Base-by-base conservation (phyloP, 1,139 yeast species). In the Candida sanyaensis region DNA sequence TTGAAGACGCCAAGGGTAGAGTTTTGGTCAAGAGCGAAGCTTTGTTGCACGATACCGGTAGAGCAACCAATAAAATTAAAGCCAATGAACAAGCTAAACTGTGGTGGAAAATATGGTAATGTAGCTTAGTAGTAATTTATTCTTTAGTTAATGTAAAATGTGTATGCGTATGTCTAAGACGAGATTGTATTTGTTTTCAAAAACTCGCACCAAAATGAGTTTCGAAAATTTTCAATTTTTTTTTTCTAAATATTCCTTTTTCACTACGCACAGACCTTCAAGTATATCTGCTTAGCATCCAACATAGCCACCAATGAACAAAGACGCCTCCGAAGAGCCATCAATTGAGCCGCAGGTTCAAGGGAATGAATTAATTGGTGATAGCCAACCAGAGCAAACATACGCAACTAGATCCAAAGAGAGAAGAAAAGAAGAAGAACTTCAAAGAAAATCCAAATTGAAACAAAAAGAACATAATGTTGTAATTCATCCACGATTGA, bases 401-500 rank as follows among this genome's bases (percentile, higher is more conserved):
- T 66, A 66, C 46, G 59, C 66, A 21, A 63, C 71, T 2, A 49
- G 72, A 41, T 64, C 66, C 10, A 66, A 56, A 49, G 60, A 53
- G 43, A 57, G 56, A 26, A 51, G 52, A 39, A 49, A 54, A 43
- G 59, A 57, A 45, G 56, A 58, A 37, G 56, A 58, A 43, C 41
- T 46, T 39, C 50, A 53, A 40, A 28, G 47, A 36, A 46, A 55
- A 41, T 57, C 65, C 28, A 52, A 59, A 27, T 52, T 60, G 32
- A 67, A 64, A 49, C 70, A 65, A 49, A 56, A 56, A 40, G 53
- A 59, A 38, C 62, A 63, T 42, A 71, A 69, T 45, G 71, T 69
- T 9, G 55, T 71, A 1, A 68, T 74, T 1, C 73, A 71, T 26
- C 79, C 80, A 12, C 65, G 81, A 29, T 63, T 77, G 44, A 75